These are phyloP conservation scores for Creolimax fragrantissima DNA, from an alignment of 78 protist species.

Conservation along the genomic window DNA sequence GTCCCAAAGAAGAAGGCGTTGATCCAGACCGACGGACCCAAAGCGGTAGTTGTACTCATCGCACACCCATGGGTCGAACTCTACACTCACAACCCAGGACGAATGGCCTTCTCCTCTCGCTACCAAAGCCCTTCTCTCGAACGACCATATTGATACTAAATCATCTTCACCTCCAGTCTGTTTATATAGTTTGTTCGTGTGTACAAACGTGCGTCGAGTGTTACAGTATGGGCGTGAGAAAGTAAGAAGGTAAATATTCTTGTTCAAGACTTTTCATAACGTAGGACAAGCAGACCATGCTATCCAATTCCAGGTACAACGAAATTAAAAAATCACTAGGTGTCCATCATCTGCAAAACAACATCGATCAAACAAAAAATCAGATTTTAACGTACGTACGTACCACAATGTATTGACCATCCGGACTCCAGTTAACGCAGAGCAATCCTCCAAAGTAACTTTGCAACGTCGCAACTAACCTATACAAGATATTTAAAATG, in stretches of 20 bases:
- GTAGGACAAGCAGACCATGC: not conserved
- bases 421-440: conserved; percentile 25
- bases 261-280: not conserved
- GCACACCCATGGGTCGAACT: conserved; percentile 30
- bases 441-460: conserved; percentile 6
- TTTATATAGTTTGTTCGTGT: not conserved
- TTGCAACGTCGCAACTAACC: not conserved
- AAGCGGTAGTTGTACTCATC: conserved; percentile 7
- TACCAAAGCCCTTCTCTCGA: not conserved
- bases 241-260: not conserved
- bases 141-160: conserved; percentile 13
- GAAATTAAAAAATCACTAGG: too few relatives aligned
- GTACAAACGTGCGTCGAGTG: not conserved
- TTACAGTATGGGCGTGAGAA: not conserved
- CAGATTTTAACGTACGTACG: not conserved
- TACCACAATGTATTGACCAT: conserved; percentile 1
- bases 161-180: conserved; percentile 37
- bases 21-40: conserved; percentile 16
- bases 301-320: not conserved
- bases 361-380: not conserved
- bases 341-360: not conserved
- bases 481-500: not conserved
- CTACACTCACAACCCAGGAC: conserved; percentile 10
- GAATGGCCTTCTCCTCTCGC: conserved; percentile 31
- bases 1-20: not conserved